Percentiles rank a stretch among this genome's conserved stretches.
phyloP scores from a whole-genome alignment of 169 alveolate species.

The Miamiensis avidus region DNA sequence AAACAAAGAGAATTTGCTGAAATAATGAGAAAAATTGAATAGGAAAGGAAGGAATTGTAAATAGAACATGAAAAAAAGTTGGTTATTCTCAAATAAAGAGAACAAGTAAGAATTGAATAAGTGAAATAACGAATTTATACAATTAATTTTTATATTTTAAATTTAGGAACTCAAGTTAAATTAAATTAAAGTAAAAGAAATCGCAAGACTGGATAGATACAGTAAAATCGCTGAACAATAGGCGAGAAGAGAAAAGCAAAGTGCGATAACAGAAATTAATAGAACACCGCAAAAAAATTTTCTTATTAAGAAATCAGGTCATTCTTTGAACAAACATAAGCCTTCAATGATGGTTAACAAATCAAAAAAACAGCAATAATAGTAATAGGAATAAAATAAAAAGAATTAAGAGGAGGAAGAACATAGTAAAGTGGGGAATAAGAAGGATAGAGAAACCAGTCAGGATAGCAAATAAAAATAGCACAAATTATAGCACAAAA shows the following conservation, averaged over 20 bases:
- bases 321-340: neutral
- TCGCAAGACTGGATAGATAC: neutral
- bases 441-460: neutral
- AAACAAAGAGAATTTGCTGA: neutral
- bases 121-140: too few relatives aligned
- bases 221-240: neutral
- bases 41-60: neutral
- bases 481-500: too few relatives aligned
- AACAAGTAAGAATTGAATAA: neutral
- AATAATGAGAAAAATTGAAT: neutral
- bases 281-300: neutral
- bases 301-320: neutral
- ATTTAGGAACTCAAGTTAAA: neutral
- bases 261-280: neutral
- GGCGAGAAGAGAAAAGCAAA: neutral
- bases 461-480: too few relatives aligned
- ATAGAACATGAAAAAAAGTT: neutral
- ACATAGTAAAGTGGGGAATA: neutral
- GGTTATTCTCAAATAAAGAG: neutral
- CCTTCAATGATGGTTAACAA: too few relatives aligned
- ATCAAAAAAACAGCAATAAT: neutral
- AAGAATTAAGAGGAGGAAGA: neutral
- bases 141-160: too few relatives aligned
- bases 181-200: neutral
- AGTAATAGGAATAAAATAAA: neutral